phyloP scores from a whole-genome alignment of 192 early-diverging fungal genomes.

The Podochytrium sp. region DNA sequence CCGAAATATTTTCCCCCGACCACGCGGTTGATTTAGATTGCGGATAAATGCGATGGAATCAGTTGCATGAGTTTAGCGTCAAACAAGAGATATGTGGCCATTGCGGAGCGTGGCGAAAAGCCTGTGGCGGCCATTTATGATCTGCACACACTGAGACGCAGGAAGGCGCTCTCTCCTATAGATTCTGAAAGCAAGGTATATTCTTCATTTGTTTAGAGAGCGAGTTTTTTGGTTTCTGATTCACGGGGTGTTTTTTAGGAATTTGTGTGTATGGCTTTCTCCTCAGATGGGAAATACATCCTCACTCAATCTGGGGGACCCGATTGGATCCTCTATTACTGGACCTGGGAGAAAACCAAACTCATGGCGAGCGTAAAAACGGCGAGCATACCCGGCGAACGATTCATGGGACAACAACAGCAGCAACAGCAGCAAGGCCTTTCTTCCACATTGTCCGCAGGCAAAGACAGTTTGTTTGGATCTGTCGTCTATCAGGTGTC shows the following conservation, averaged over 20 bases:
- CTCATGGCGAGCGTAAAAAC: slow-evolving; percentile 53
- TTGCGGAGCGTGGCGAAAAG: slow-evolving; percentile 57
- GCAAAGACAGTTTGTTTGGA: background rate
- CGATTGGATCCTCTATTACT: slow-evolving; percentile 66
- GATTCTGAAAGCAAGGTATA: slow-evolving; percentile 57
- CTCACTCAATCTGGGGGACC: slow-evolving; percentile 55
- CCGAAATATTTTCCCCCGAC: background rate
- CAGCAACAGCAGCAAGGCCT: background rate
- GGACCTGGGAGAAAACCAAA: slow-evolving; percentile 66
- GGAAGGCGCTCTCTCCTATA: slow-evolving; percentile 47
- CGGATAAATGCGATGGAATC: slow-evolving; percentile 58
- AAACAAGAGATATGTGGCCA: slow-evolving; percentile 59
- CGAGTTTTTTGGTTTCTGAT: background rate
- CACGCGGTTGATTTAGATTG: background rate
- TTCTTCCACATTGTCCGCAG: background rate
- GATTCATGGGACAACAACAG: background rate
- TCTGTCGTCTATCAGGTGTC: slow-evolving; percentile 47
- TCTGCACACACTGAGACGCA: slow-evolving; percentile 53
- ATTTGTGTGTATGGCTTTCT: slow-evolving; percentile 61
- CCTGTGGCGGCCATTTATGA: slow-evolving; percentile 55
- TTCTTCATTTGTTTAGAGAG: background rate
- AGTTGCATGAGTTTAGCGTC: slow-evolving; percentile 50
- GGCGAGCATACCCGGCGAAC: slow-evolving; percentile 27
- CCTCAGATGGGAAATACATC: slow-evolving; percentile 60
- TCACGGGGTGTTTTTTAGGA: too few species aligned